Percentiles rank a stretch among this genome's conserved stretches.
Conservation (phyloP, 2,329 filamentous ascomycete species). For the Fusarium sp. region DNA sequence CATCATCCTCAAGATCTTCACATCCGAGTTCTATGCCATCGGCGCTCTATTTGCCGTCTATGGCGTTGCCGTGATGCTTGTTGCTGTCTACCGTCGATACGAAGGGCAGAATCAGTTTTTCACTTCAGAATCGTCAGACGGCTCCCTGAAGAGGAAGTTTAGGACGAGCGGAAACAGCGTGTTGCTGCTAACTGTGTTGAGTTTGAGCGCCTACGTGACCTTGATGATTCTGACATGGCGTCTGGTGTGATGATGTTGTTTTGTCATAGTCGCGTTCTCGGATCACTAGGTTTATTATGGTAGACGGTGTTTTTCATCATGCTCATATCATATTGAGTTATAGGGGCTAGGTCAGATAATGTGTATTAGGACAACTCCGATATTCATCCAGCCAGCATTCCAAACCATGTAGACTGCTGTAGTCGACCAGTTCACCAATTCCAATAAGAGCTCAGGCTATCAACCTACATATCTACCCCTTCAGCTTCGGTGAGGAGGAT, state of each 20-base stretch:
- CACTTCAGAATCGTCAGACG: constrained; percentile 57
- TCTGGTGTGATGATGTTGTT: constrained; percentile 49
- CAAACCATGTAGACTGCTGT: too few species aligned
- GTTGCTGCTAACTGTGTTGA: constrained; percentile 67
- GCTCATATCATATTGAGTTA: too few species aligned
- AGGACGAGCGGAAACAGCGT: constrained; percentile 75
- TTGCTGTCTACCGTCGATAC: constrained; percentile 86
- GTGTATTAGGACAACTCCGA: too few species aligned
- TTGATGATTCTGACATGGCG: constrained; percentile 69
- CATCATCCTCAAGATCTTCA: constrained; percentile 93
- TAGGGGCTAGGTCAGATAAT: too few species aligned
- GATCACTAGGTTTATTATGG: too few species aligned
- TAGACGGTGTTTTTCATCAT: too few species aligned
- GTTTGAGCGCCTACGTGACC: constrained; percentile 68
- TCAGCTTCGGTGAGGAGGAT: background rate
- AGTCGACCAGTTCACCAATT: background rate
- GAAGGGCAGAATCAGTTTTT: constrained; percentile 98
- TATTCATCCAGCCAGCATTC: too few species aligned
- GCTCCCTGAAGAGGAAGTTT: constrained; percentile 64
- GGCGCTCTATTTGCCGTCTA: constrained; percentile 97
- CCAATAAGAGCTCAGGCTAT: background rate
- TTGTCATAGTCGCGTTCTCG: background rate
- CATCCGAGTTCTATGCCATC: constrained; percentile 94
- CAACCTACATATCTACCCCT: background rate
- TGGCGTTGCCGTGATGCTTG: constrained; percentile 84